Evolutionary conservation across 805 yeast genomes (phyloP).

Genomic region (Spencermartinsiella europaea): DNA sequence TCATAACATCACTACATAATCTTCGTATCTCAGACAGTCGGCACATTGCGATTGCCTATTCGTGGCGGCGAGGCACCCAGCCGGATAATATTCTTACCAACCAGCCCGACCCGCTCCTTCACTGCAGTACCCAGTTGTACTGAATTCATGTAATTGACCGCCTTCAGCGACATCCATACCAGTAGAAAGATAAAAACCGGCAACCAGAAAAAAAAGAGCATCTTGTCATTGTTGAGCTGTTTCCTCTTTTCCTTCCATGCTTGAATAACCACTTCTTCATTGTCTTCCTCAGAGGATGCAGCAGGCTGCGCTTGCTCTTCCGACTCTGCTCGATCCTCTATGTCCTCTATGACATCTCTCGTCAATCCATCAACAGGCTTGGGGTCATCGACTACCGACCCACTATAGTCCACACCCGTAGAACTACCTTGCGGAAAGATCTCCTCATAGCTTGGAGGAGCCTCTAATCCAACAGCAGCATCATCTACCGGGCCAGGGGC

Average conservation of each 20-base stretch:
- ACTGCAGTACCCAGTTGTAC: slow-evolving; percentile 8
- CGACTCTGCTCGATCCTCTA: background rate
- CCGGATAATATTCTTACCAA: slow-evolving; percentile 10
- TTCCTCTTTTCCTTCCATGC: slow-evolving; percentile 39
- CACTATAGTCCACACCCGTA: slow-evolving; percentile 14
- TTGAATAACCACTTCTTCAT: slow-evolving; percentile 18
- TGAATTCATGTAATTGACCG: slow-evolving; percentile 15
- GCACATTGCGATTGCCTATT: background rate
- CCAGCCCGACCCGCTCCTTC: slow-evolving; percentile 5
- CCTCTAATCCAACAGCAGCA: too few species aligned
- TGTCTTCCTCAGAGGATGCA: slow-evolving; percentile 18
- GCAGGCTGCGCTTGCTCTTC: slow-evolving; percentile 2
- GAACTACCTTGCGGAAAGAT: slow-evolving; percentile 23
- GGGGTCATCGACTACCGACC: slow-evolving; percentile 18
- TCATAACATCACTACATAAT: background rate
- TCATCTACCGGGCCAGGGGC: slow-evolving; percentile 5
- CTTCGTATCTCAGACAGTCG: background rate
- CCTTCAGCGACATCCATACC: slow-evolving; percentile 30
- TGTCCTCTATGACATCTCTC: background rate
- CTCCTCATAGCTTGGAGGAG: slow-evolving; percentile 27
- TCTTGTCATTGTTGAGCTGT: slow-evolving; percentile 62
- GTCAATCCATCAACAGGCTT: background rate
- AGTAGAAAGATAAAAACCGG: slow-evolving; percentile 53
- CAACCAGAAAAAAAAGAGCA: slow-evolving; percentile 87
- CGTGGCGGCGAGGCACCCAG: background rate